These are phyloP conservation scores for Phialophora verrucosa DNA, from an alignment of 2,329 filamentous ascomycete genomes.

Conservation along the genomic window DNA sequence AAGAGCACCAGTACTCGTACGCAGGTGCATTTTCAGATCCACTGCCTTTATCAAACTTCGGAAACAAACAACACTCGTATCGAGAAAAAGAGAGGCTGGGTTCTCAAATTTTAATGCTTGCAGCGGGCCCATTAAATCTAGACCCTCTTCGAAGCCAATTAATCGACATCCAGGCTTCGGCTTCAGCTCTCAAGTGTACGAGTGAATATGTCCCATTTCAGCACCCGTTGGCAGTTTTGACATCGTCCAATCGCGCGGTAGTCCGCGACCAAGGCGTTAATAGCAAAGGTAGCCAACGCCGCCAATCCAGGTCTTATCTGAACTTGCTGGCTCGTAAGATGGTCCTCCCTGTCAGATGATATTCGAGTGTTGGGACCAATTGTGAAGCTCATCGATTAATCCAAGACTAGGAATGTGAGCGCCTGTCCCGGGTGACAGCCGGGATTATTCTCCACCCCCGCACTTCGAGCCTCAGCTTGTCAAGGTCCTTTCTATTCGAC, in stretches of 20 bases:
- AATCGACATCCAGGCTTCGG: background rate
- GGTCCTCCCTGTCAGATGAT: background rate
- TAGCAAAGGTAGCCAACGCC: background rate
- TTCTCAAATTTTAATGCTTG: background rate
- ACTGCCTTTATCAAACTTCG: background rate
- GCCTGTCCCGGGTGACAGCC: background rate
- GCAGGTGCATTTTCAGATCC: background rate
- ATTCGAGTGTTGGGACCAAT: background rate
- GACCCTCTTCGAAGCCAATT: background rate
- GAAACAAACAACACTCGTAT: background rate
- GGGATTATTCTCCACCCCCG: conserved; percentile 1
- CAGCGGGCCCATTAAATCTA: background rate
- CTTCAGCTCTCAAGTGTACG: background rate
- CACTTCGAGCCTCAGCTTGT: background rate
- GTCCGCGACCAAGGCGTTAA: background rate
- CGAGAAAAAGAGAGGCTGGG: conserved; percentile 12
- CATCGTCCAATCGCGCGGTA: background rate
- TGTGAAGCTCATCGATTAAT: background rate
- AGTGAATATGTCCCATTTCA: conserved; percentile 11
- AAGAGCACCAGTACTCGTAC: background rate
- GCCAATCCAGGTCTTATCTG: background rate
- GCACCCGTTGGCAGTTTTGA: background rate
- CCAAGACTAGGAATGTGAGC: background rate
- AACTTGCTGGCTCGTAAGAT: background rate
- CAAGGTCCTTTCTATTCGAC: background rate